Base-by-base conservation (phyloP, 805 yeast genomes). In the Wickerhamomyces sydowiorum region DNA sequence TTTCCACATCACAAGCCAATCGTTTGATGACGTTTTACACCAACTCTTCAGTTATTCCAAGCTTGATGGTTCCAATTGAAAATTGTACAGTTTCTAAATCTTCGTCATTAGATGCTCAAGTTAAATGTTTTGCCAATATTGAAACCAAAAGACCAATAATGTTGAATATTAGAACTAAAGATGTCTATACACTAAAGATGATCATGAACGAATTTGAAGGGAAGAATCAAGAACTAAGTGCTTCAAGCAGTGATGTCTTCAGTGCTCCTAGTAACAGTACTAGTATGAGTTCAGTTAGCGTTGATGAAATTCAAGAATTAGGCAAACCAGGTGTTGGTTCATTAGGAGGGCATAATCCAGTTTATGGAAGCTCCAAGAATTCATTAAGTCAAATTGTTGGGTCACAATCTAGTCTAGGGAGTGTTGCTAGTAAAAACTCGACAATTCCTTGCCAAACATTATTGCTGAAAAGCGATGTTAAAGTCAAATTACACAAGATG, bases 221-320 rank as follows among this genome's bases (percentile, higher is more conserved):
- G 29, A 36, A 13, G 7, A 28, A 37, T 23, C 40, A 18, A 25
- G 17, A 28, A n/a, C 15, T 37, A 7, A 30, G 42, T 36, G 37
- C 45, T 13, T 36, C 41, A 14, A 46, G 36, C 31, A 42, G 46
- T 13, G 43, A 45, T 24, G 38, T 33, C 3, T 32, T 47, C 28
- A 52, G 51, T 33, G 42, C 41, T 23, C 54, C 60, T 20, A 49
- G 55, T 5, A 53, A 46, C 36, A 51, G 56, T 18, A 53, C 60
- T 1, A 44, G 52, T 19, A 54, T 56, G 59, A 47, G 52, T 13
- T 48, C 54, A 10, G 35, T 51, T 8, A 27, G 19, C 25, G 36
- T 32, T 17, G 41, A 38, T 29, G 45, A 39, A 4, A 39, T 38
- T n/a, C 32, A 29, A 24, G 42, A 45, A 29, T 33, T 41, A 8